Evolutionary conservation across 1,139 yeast species (phyloP).

Genomic region (Geotrichum siamense): DNA sequence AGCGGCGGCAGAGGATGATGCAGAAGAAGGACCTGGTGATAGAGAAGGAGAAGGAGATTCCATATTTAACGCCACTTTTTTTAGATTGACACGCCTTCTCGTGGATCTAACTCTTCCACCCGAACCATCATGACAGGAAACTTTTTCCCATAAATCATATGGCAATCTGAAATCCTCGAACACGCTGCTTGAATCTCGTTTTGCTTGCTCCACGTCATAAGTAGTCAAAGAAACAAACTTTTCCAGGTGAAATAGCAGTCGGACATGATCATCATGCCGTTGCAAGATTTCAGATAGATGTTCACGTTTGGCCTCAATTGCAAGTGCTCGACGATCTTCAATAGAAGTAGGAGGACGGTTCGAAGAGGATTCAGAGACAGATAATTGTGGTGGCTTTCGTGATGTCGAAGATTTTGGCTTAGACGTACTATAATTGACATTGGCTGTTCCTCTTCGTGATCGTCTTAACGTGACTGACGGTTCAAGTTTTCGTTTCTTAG

Average conservation of each 20-base stretch:
- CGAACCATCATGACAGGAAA: conserved; percentile 22
- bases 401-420: not conserved
- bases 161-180: conserved; percentile 32
- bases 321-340: conserved; percentile 8
- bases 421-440: conserved; percentile 13
- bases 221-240: conserved; percentile 53
- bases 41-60: conserved; percentile 16
- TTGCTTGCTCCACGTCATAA: conserved; percentile 52
- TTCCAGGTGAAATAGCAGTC: conserved; percentile 51
- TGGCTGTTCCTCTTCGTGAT: conserved; percentile 12
- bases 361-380: not conserved
- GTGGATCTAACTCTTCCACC: conserved; percentile 30
- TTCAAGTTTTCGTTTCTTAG: not conserved
- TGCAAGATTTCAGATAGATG: conserved; percentile 35
- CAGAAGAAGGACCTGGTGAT: conserved; percentile 9
- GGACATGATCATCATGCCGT: conserved; percentile 41
- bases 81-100: conserved; percentile 28
- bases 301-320: conserved; percentile 13
- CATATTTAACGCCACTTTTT: conserved; percentile 18
- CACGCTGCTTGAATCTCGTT: conserved; percentile 38
- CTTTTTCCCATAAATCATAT: conserved; percentile 38
- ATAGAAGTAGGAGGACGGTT: conserved; percentile 1
- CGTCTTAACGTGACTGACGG: conserved; percentile 7
- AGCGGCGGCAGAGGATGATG: not conserved
- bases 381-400: not conserved